Evolutionary conservation across 306 rosid genomes (phyloP).

Genomic region (Urtica urens): DNA sequence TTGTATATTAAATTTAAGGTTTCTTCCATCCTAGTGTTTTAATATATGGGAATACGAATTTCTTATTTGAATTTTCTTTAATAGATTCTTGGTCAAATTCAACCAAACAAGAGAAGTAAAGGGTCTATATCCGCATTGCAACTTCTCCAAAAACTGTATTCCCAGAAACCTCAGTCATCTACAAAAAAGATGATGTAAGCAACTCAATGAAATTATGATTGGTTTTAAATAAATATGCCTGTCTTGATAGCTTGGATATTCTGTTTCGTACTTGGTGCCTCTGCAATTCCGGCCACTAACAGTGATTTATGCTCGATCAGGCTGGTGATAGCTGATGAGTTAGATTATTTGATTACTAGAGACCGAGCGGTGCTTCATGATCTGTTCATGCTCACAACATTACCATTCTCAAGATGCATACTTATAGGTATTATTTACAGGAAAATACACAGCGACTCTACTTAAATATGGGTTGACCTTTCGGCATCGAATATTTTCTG

Average conservation of each 20-base stretch:
- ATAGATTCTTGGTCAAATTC: conserved; percentile 51
- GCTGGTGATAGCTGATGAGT: conserved; percentile 75
- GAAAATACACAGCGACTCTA: not conserved
- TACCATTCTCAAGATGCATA: conserved; percentile 77
- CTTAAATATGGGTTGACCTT: not conserved
- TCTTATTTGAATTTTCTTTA: conserved; percentile 17
- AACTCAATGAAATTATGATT: conserved; percentile 2
- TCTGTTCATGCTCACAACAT: conserved; percentile 85
- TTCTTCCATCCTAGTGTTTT: too few species aligned
- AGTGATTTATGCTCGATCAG: conserved; percentile 33
- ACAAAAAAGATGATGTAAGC: conserved; percentile 59
- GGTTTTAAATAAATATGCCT: too few species aligned
- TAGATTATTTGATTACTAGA: conserved; percentile 81
- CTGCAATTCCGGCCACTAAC: conserved; percentile 11
- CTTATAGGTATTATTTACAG: conserved; percentile 45
- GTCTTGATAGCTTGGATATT: too few species aligned
- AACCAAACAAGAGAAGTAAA: conserved; percentile 31
- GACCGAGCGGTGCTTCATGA: conserved; percentile 83
- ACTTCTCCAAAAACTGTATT: conserved; percentile 67
- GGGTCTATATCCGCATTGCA: conserved; percentile 41
- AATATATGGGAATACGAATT: too few species aligned
- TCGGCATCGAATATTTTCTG: too few species aligned
- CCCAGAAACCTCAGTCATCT: conserved; percentile 36
- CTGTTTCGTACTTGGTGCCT: too few species aligned
- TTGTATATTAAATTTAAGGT: too few species aligned